These are phyloP conservation scores for Lichtheimia hyalospora DNA, from an alignment of 371 early-diverging fungal genomes.

Conservation along the genomic window DNA sequence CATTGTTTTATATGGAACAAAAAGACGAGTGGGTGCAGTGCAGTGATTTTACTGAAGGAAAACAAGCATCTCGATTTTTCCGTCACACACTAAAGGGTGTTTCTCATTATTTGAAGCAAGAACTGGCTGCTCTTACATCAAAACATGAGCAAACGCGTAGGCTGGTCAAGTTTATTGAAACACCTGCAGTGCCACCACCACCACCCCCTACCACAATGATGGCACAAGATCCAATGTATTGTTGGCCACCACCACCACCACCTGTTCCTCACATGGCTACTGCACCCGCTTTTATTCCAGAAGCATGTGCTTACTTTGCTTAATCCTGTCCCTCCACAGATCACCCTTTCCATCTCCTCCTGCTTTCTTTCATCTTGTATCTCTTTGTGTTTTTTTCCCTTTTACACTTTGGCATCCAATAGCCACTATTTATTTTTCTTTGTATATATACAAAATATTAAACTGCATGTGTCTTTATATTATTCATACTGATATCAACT, in stretches of 20 bases:
- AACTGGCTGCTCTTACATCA: slow-evolving; percentile 35
- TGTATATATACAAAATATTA: background rate
- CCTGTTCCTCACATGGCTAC: background rate
- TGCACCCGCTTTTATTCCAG: background rate
- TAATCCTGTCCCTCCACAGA: background rate
- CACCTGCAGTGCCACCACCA: background rate
- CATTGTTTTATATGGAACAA: slow-evolving; percentile 65
- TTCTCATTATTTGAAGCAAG: slow-evolving; percentile 49
- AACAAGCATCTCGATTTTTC: slow-evolving; percentile 65
- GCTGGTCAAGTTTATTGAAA: slow-evolving; percentile 34
- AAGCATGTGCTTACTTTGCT: background rate
- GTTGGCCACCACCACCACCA: background rate
- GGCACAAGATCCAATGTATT: background rate
- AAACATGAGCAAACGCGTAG: slow-evolving; percentile 39
- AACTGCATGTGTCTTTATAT: background rate
- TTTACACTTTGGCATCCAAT: background rate
- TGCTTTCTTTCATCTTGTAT: background rate
- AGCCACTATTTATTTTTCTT: background rate
- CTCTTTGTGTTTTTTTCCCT: background rate
- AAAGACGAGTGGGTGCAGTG: slow-evolving; percentile 62
- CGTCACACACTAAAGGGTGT: slow-evolving; percentile 66
- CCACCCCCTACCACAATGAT: background rate
- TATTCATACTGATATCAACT: too few species aligned
- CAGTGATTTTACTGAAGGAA: slow-evolving; percentile 74
- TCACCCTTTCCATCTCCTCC: background rate